Evolutionary conservation across 805 yeast species (phyloP).

Genomic region (Wickerhamomyces queroliae): DNA sequence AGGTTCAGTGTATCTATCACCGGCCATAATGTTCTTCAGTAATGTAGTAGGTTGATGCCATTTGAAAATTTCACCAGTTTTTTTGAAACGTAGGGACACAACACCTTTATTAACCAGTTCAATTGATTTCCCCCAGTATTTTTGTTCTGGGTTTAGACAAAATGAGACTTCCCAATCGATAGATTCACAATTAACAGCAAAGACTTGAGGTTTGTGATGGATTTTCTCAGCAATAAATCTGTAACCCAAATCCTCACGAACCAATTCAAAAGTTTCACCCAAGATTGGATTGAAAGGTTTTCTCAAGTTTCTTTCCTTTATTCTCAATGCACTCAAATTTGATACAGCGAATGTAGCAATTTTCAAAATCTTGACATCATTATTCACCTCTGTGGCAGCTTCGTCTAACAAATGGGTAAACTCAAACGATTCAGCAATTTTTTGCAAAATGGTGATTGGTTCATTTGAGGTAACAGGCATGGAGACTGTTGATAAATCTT

Average conservation of each 20-base stretch:
- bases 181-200: conserved; percentile 77
- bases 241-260: conserved; percentile 75
- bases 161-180: conserved; percentile 63
- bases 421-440: conserved; percentile 75
- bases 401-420: conserved; percentile 61
- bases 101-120: conserved; percentile 77
- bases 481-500: conserved; percentile 76
- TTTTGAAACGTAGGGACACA: conserved; percentile 47
- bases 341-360: conserved; percentile 83
- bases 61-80: conserved; percentile 61
- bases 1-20: conserved; percentile 93
- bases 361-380: conserved; percentile 53
- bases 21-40: conserved; percentile 84
- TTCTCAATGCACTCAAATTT: conserved; percentile 61
- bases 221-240: conserved; percentile 83
- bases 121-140: conserved; percentile 92
- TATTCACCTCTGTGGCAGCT: conserved; percentile 42
- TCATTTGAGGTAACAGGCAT: conserved; percentile 96
- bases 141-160: conserved; percentile 71
- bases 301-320: conserved; percentile 68
- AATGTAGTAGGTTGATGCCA: conserved; percentile 83
- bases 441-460: conserved; percentile 79
- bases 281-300: conserved; percentile 94
- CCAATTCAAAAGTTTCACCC: conserved; percentile 90
- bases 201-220: conserved; percentile 77